A percentile compares a stretch with the other conserved stretches of the same genome.
phyloP scores from a whole-genome alignment of 805 yeast species.

The Yamadazyma scolyti region DNA sequence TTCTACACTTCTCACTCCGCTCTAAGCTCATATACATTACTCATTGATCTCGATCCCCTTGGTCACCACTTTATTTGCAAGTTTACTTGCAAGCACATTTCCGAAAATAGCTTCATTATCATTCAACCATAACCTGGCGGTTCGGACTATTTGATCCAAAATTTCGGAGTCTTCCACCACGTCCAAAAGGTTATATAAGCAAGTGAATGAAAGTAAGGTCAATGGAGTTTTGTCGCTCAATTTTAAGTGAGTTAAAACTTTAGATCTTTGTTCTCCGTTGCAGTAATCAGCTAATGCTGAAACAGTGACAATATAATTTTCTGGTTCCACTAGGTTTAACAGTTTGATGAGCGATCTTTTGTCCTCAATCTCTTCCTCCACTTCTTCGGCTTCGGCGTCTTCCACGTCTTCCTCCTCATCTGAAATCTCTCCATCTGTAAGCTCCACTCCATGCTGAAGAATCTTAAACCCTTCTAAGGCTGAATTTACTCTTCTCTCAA shows the following conservation, averaged over 20 bases:
- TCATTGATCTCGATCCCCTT: slow-evolving; percentile 32
- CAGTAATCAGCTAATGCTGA: slow-evolving; percentile 23
- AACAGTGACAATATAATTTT: slow-evolving; percentile 29
- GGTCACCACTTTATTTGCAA: slow-evolving; percentile 26
- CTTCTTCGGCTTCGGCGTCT: slow-evolving; percentile 10
- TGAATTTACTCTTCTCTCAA: slow-evolving; percentile 16
- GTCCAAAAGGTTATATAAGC: slow-evolving; percentile 16
- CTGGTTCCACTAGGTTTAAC: slow-evolving; percentile 29
- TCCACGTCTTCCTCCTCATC: slow-evolving; percentile 16
- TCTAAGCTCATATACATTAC: too few relatives aligned
- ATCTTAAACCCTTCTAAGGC: slow-evolving; percentile 19
- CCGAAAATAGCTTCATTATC: slow-evolving; percentile 19
- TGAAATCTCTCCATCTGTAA: slow-evolving; percentile 25
- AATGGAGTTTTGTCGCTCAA: slow-evolving; percentile 15
- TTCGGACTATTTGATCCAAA: slow-evolving; percentile 25
- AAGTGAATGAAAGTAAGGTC: slow-evolving; percentile 30
- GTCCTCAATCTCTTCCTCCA: too few relatives aligned
- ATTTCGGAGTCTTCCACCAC: slow-evolving; percentile 10
- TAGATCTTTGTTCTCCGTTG: too few relatives aligned
- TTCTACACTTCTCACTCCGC: too few relatives aligned
- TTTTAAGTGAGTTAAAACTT: slow-evolving; percentile 23
- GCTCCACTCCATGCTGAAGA: slow-evolving; percentile 23
- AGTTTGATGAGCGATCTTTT: slow-evolving; percentile 25
- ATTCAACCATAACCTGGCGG: slow-evolving; percentile 28
- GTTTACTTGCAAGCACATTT: slow-evolving; percentile 19